Base-by-base conservation (phyloP, 805 yeast genomes). In the Saccharomyces mikatae region DNA sequence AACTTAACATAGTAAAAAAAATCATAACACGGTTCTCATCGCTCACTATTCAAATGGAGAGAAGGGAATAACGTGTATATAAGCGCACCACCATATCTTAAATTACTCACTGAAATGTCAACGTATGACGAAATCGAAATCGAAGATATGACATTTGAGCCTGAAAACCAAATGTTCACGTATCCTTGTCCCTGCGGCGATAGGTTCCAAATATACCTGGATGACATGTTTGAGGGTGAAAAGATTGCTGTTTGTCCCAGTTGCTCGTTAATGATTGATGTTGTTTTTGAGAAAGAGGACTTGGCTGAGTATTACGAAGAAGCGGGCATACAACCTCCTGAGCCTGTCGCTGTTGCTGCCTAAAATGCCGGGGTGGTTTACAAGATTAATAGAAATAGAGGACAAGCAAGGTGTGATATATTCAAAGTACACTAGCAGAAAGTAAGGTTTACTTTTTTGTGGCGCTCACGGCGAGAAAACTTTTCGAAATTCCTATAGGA, bases 121-220 rank as follows among this genome's bases (percentile, higher is more conserved):
- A 74, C 83, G 1, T 94, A 94, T 71, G 99, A 94, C 71, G 95
- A 94, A 68, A 84, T 94, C 54, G 99, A 94, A 75, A 94, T 94
- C 52, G 99, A 94, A 71, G 99, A 94, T 69, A 91, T 94, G 83
- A 84, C 90, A 2, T 94, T 82, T 68, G 97, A 94, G 69, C 82
- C 91, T 2, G 76, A 74, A n/a, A 82, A 87, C 13, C 90, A 87
- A 69, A 71, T 89, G 27, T 89, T 91, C 72, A 86, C 89, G 51
- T 92, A 91, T 64, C 99, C 99, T 3, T 94, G 99, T 76, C 99
- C 99, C 0, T 94, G 99, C 71, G 99, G 99, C 9, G 99, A 94
- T 70, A 78, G 83, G 65, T 94, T 94, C 71, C 96, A 92, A 66
- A 87, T 94, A 28, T 76, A 81, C 30, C 76, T 90, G 51, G 94